These are phyloP conservation scores for Iris macrosiphon DNA, from an alignment of 106 monocot genomes.

Conservation along the genomic window DNA sequence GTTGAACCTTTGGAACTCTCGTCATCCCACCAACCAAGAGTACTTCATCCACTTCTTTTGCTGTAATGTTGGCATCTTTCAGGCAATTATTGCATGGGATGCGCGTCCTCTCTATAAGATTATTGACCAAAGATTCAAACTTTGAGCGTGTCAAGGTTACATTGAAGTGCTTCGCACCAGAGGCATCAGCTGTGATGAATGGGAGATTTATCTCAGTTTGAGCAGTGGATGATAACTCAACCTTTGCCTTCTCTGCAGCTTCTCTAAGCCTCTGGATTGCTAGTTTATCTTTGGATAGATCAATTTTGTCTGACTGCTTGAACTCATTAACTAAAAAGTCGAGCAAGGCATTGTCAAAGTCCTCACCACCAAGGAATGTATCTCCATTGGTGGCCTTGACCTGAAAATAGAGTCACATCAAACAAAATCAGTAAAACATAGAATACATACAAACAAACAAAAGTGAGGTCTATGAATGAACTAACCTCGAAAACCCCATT, in stretches of 20 bases:
- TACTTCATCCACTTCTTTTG: constrained; percentile 22
- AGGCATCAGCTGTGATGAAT: constrained; percentile 23
- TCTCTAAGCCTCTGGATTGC: constrained; percentile 21
- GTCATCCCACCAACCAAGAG: constrained; percentile 31
- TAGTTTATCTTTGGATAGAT: constrained; percentile 18
- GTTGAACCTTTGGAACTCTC: too few relatives aligned
- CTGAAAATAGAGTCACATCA: constrained; percentile 3
- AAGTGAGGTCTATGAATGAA: background rate
- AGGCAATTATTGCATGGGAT: constrained; percentile 18
- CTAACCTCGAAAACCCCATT: constrained; percentile 59
- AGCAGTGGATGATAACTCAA: constrained; percentile 18
- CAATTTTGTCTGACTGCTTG: constrained; percentile 14
- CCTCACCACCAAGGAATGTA: constrained; percentile 29
- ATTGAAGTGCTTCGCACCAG: constrained; percentile 17
- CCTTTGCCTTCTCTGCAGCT: constrained; percentile 27
- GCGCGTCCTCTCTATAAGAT: constrained; percentile 18
- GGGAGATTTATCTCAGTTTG: constrained; percentile 25
- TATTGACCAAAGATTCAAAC: constrained; percentile 15
- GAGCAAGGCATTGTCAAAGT: constrained; percentile 22
- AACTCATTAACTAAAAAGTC: constrained; percentile 21
- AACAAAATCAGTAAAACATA: background rate
- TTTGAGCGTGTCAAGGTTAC: constrained; percentile 19
- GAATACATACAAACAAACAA: background rate
- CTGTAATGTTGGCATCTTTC: constrained; percentile 11
- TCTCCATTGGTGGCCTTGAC: constrained; percentile 34